Percentiles rank a stretch among this genome's conserved stretches.
phyloP scores from a whole-genome alignment of 805 yeast species.

The Metschnikowia henanensis region DNA sequence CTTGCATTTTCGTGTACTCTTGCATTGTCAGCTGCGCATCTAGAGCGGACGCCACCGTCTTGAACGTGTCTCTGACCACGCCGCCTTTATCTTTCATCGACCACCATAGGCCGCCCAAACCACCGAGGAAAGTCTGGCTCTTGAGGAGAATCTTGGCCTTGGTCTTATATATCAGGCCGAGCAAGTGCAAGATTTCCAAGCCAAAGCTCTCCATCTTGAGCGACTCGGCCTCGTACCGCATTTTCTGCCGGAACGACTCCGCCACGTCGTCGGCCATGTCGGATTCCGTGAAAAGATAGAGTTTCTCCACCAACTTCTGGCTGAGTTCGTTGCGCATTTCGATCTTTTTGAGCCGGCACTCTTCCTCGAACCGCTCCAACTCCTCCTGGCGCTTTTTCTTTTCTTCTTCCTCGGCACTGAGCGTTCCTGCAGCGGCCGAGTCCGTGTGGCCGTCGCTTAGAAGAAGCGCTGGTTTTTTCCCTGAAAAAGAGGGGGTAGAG shows the following conservation, averaged over 20 bases:
- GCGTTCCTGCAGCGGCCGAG: slow-evolving; percentile 1
- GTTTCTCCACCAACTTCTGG: slow-evolving; percentile 49
- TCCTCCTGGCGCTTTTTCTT: slow-evolving; percentile 49
- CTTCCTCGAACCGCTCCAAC: slow-evolving; percentile 71
- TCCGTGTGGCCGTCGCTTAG: slow-evolving; percentile 17
- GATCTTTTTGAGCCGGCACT: slow-evolving; percentile 63
- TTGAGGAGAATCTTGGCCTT: slow-evolving; percentile 66
- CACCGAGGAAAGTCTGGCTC: slow-evolving; percentile 58
- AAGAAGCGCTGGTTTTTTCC: slow-evolving; percentile 9
- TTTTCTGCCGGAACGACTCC: slow-evolving; percentile 56
- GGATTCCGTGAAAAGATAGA: slow-evolving; percentile 45
- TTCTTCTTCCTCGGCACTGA: slow-evolving; percentile 40
- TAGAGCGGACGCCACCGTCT: slow-evolving; percentile 68
- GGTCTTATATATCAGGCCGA: slow-evolving; percentile 67
- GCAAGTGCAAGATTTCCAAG: slow-evolving; percentile 73
- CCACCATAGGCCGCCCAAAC: slow-evolving; percentile 65
- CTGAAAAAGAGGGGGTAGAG: not conserved
- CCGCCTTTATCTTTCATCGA: slow-evolving; percentile 73
- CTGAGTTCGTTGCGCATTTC: slow-evolving; percentile 64
- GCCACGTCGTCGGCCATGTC: slow-evolving; percentile 46
- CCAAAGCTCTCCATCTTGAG: slow-evolving; percentile 84
- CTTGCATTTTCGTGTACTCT: slow-evolving; percentile 68
- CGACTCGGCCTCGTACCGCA: slow-evolving; percentile 79
- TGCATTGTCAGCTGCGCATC: slow-evolving; percentile 81
- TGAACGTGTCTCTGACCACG: slow-evolving; percentile 68